Evolutionary conservation across 345 rosid genomes (phyloP).

Genomic region (Eucalyptus regnans): DNA sequence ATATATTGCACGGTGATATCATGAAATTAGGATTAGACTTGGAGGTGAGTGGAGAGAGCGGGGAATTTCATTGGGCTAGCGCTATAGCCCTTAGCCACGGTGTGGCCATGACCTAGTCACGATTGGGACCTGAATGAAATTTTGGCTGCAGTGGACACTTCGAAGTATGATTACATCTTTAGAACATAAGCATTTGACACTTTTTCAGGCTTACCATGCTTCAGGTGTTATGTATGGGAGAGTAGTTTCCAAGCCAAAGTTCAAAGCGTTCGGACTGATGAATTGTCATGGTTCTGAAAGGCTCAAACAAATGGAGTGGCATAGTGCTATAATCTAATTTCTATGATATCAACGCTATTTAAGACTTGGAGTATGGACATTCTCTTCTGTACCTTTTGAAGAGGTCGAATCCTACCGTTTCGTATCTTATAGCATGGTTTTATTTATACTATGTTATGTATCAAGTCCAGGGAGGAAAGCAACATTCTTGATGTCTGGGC

Average conservation of each 20-base stretch:
- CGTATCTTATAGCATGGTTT: not conserved
- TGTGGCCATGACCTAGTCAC: no score
- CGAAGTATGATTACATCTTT: constrained; percentile 47
- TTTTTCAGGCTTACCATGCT: not conserved
- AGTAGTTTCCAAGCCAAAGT: constrained; percentile 84
- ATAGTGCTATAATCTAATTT: not conserved
- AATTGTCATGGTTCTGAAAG: constrained; percentile 87
- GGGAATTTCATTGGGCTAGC: not conserved
- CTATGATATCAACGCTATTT: not conserved
- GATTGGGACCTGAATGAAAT: constrained; percentile 47
- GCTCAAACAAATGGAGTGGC: constrained; percentile 86
- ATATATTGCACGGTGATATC: not conserved
- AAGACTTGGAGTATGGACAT: not conserved
- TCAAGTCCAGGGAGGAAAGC: not conserved
- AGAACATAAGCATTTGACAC: not conserved
- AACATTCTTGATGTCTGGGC: not conserved
- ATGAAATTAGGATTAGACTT: not conserved
- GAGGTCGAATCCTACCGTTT: not conserved
- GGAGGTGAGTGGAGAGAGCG: not conserved
- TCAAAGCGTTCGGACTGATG: constrained; percentile 61
- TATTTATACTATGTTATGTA: not conserved
- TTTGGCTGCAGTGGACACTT: constrained; percentile 95
- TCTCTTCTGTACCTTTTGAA: not conserved
- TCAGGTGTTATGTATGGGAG: constrained; percentile 98
- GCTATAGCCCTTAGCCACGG: no score